These are phyloP conservation scores for Diutina pseudorugosa DNA, from an alignment of 1,139 yeast species.

Conservation along the genomic window DNA sequence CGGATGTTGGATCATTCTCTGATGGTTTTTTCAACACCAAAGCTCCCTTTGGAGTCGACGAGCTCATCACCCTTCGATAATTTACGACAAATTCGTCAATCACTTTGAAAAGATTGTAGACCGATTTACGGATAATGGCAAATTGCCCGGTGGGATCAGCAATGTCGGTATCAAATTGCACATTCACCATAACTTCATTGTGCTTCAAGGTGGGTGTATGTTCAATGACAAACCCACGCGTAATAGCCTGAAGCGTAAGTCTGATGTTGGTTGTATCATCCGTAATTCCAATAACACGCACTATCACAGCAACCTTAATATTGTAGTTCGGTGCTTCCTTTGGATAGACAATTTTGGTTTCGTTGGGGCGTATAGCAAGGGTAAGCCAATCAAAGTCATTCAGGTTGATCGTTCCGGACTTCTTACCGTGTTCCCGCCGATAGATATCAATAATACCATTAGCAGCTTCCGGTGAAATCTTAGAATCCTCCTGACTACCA, in stretches of 20 bases:
- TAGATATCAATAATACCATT: constrained; percentile 23
- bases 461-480: constrained; percentile 23
- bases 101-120: constrained; percentile 19
- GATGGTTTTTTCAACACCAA: not conserved
- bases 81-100: constrained; percentile 32
- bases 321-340: constrained; percentile 7
- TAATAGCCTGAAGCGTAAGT: constrained; percentile 42
- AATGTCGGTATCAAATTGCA: constrained; percentile 17
- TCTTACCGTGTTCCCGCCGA: constrained; percentile 12
- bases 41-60: constrained; percentile 6
- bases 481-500: constrained; percentile 11
- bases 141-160: constrained; percentile 13
- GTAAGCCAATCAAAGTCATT: constrained; percentile 25
- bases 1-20: not conserved
- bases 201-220: constrained; percentile 9
- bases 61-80: constrained; percentile 21
- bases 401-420: constrained; percentile 6
- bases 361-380: constrained; percentile 30
- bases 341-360: constrained; percentile 20
- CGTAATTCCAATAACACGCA: constrained; percentile 35
- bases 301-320: constrained; percentile 27
- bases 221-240: constrained; percentile 26
- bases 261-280: constrained; percentile 34
- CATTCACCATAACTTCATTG: constrained; percentile 19
- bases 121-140: constrained; percentile 16